Percentiles rank a stretch among this genome's conserved stretches.
phyloP scores from a whole-genome alignment of 768 basidiomycete genomes.

The Candolleomyces efflorescens region DNA sequence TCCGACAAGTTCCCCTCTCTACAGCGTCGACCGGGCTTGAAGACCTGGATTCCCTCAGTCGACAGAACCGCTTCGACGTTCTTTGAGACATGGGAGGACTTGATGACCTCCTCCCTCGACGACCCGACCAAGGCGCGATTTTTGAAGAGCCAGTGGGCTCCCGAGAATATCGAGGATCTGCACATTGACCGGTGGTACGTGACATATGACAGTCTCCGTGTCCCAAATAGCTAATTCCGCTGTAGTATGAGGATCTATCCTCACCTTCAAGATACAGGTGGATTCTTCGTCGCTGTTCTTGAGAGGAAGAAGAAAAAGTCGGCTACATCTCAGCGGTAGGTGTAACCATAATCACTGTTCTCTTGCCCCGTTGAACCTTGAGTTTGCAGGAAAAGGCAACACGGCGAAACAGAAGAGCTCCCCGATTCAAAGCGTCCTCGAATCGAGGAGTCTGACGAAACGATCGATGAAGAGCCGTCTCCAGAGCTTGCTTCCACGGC shows the following conservation, averaged over 20 bases:
- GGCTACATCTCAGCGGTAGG: no score
- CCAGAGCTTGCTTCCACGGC: no score
- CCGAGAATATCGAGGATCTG: constrained; percentile 52
- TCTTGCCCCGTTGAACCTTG: no score
- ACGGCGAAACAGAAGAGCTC: no score
- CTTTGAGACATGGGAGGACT: constrained; percentile 60
- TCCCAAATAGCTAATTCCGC: not conserved
- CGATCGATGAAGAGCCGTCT: no score
- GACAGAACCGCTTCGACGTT: constrained; percentile 46
- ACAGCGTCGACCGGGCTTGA: constrained; percentile 70
- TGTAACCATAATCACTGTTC: no score
- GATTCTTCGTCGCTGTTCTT: constrained; percentile 94
- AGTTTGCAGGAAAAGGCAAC: no score
- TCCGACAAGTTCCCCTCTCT: constrained; percentile 70
- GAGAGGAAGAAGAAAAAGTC: constrained; percentile 36
- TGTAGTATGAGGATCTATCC: constrained; percentile 85
- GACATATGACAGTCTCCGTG: no score
- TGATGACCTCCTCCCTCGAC: constrained; percentile 42
- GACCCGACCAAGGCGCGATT: constrained; percentile 56
- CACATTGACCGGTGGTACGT: constrained; percentile 72
- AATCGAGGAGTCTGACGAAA: no score
- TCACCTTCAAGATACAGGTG: constrained; percentile 94
- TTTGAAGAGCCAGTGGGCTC: constrained; percentile 77
- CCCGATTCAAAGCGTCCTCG: no score
- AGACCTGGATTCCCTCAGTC: constrained; percentile 72